phyloP scores from a whole-genome alignment of 2,329 filamentous ascomycete genomes.

The Trichoderma semiorbis region DNA sequence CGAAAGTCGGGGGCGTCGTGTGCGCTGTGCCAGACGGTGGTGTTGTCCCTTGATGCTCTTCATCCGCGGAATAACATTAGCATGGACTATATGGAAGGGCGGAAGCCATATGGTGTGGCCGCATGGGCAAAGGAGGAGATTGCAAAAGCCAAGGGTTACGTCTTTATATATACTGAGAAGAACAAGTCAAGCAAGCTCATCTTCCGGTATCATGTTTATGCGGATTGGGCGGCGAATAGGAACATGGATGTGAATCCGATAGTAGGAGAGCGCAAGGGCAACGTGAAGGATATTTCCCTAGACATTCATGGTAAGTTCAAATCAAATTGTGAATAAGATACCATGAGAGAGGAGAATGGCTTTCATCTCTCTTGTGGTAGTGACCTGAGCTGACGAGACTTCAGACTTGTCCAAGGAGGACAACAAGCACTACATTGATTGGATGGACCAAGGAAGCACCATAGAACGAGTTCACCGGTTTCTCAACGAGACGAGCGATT shows the following conservation, averaged over 20 bases:
- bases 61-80: not conserved
- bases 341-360: not conserved
- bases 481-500: not conserved
- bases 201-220: not conserved
- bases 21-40: not conserved
- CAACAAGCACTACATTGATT: not conserved
- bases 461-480: not conserved
- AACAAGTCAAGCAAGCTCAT: not conserved
- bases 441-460: not conserved
- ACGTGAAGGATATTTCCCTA: not conserved
- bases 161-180: not conserved
- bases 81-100: slow-evolving; percentile 1
- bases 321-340: not conserved
- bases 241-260: slow-evolving; percentile 6
- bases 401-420: not conserved
- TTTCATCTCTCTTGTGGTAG: not conserved
- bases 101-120: slow-evolving; percentile 1
- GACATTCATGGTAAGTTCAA: slow-evolving; percentile 1
- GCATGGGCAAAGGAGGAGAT: not conserved
- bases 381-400: not conserved
- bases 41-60: slow-evolving; percentile 1
- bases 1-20: not conserved
- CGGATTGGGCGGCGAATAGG: slow-evolving; percentile 6
- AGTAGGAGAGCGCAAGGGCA: not conserved
- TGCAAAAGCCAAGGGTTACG: not conserved